Evolutionary conservation across 23 red algal genomes (phyloP), one percentile per base, ranked within the genome.

Genomic region (Chondrus crispus): DNA sequence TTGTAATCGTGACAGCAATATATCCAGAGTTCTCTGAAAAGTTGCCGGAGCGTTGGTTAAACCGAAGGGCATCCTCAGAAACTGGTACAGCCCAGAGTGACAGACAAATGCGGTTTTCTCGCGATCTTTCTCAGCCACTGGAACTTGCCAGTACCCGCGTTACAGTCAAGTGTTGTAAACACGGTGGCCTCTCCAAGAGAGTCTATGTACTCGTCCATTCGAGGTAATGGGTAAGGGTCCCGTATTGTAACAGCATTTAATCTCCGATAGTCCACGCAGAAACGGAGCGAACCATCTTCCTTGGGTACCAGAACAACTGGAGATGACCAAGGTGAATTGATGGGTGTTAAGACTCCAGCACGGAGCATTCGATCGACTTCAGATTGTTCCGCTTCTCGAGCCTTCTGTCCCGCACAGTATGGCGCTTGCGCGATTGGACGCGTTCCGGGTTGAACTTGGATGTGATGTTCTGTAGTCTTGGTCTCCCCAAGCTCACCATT

Each of bases 131-230:
- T 88, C 44, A 22, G 2, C 37, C 16, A 88, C 32, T 0, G 12
- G 38, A 28, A 87, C 50, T 64, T 77, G 82, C 82, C 60, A 87
- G 63, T 87, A 32, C 82, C 82, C n/a, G 52, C 20, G 60, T 42
- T 72, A 42, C 1, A 40, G 54, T 87, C 62, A 12, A 87, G 58
- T 13, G 63, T 87, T 20, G 48, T 45, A 38, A 87, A 87, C 1
- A 87, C 63, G 1, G 24, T 40, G 37, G 82, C 82, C 7, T 73
- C 82, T 72, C 82, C 68, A 30, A 87, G 26, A 9, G 35, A 71
- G 63, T 87, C 81, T 19, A 71, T 64, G 44, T 12, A 85, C 48
- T 85, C 2, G 58, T 85, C 81, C 81, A 85, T 85, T n/a, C 2
- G 20, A n/a, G 81, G 58, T 26, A 85, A 70, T 11, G 81, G 81